Conservation (phyloP, 352 stramenopile species). For the Phytophthora kernoviae region DNA sequence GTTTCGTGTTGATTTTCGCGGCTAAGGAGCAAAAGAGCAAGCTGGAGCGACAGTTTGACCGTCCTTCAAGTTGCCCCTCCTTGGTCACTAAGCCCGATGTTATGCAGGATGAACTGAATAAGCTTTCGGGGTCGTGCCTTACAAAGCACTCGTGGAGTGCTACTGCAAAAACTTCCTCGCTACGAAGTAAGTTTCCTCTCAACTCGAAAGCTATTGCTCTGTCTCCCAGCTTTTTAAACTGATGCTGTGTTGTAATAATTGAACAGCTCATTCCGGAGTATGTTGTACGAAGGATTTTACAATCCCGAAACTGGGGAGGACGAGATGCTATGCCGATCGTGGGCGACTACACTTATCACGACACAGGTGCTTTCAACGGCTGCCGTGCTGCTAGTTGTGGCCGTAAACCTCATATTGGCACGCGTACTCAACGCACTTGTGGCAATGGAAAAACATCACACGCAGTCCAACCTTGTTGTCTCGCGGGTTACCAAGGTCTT, state of each 20-base stretch:
- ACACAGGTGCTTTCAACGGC: slow-evolving; percentile 67
- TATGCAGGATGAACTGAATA: slow-evolving; percentile 70
- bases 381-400: slow-evolving; percentile 74
- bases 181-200: slow-evolving; percentile 35
- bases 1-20: slow-evolving; percentile 79
- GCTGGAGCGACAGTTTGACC: slow-evolving; percentile 71
- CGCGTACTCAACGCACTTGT: slow-evolving; percentile 74
- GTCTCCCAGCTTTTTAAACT: background rate
- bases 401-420: slow-evolving; percentile 70
- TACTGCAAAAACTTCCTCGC: slow-evolving; percentile 71
- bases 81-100: slow-evolving; percentile 67
- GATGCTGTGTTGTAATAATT: background rate
- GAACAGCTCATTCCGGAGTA: slow-evolving; percentile 56
- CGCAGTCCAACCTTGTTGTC: slow-evolving; percentile 69
- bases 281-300: slow-evolving; percentile 65
- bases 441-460: slow-evolving; percentile 80
- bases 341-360: slow-evolving; percentile 71
- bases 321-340: slow-evolving; percentile 59
- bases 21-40: slow-evolving; percentile 76
- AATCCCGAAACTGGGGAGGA: slow-evolving; percentile 39
- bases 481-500: slow-evolving; percentile 82
- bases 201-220: background rate
- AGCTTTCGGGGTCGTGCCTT: slow-evolving; percentile 55
- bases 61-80: slow-evolving; percentile 63
- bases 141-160: slow-evolving; percentile 83